Evolutionary conservation across 2,329 filamentous ascomycete genomes (phyloP), one percentile per base, ranked within the genome.

Genomic region (Sporothrix pallida): DNA sequence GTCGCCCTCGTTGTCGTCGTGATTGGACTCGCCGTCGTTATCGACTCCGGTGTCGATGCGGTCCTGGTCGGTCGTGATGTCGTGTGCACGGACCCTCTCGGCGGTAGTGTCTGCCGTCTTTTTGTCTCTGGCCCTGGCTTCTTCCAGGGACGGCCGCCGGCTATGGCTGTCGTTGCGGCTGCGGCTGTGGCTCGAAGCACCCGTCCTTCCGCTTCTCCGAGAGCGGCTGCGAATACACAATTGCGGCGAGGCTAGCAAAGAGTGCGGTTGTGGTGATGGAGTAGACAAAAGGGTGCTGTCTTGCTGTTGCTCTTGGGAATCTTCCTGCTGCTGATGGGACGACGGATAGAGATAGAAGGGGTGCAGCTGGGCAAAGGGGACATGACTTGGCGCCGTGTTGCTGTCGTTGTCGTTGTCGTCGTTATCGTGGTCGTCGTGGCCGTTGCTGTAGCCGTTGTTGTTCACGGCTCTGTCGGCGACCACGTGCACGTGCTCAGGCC

Each of bases 241-340:
- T 15, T 65, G 50, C 42, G 73, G 69, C 15, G 69, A 68, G 17
- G 73, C 73, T 12, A 74, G 62, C 37, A 74, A 62, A 9, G 73
- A 72, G n/a, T 74, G 69, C 9, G 60, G 60, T 48, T 71, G 69
- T 8, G 69, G 37, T 3, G 60, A 52, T 0, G 31, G 62, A 2
- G 46, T 17, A 12, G 68, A n/a, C n/a, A 67, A 2, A 10, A 65
- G 15, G 71, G 58, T 31, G 13, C 17, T n/a, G 50, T n/a, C 20
- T 13, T 26, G 20, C n/a, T 37, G 67, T n/a, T 42, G 67, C 31
- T 20, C 48, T 1, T 42, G 58, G 12, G 31, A 3, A n/a, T 48
- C 62, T n/a, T 46, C 62, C 8, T 48, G 62, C 6, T 67, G 54
- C 46, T 71, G 20, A 12, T 56, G 48, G 15, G 67, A 42, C 54